Evolutionary conservation across 345 rosid genomes (phyloP), one percentile per base, ranked within the genome.

Genomic region (Sonneratia caseolaris): DNA sequence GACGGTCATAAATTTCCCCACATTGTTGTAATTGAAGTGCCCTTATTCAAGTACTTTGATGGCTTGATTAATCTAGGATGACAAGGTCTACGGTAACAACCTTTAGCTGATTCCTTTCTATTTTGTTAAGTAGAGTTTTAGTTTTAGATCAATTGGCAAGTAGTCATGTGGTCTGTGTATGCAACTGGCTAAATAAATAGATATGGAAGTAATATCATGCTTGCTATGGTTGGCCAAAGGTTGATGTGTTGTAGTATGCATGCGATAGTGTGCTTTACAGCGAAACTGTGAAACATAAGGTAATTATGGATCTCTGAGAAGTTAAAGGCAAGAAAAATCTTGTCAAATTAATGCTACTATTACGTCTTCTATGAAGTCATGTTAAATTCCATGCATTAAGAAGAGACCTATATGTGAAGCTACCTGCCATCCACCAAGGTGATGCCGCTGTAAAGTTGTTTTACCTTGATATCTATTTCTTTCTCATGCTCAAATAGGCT

Each of bases 401-500:
- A 57, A 11, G 35, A n/a, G 59, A 18, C 3, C 16, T 5, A 55
- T 55, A 55, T 55, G 59, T 47, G 51, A 47, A 47, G 51, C 51
- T 47, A 47, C 51, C 51, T 15, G 32, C 21, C 35, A 57, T 57
- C 35, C 35, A 57, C 21, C 13, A n/a, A 8, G 6, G 35, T n/a
- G 64, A n/a, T n/a, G 10, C 11, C 1, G 64, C 27, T 57, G 13
- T 57, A 4, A 4, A 53, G 57, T 53, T 16, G 57, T 53, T 19
- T 53, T 2, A 5, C 64, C 64, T n/a, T 57, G 64, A 57, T 57
- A 57, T 62, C 38, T 37, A 16, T 57, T 71, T 40, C 19, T 59
- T 38, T 61, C 45, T 56, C 5, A 0, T 59, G 14, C 0, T 42
- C 56, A 48, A 66, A 69, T 74, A 94, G 98, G 86, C 80, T 18